These are phyloP conservation scores for Globisporangium solare DNA, from an alignment of 352 stramenopile genomes.

Conservation along the genomic window DNA sequence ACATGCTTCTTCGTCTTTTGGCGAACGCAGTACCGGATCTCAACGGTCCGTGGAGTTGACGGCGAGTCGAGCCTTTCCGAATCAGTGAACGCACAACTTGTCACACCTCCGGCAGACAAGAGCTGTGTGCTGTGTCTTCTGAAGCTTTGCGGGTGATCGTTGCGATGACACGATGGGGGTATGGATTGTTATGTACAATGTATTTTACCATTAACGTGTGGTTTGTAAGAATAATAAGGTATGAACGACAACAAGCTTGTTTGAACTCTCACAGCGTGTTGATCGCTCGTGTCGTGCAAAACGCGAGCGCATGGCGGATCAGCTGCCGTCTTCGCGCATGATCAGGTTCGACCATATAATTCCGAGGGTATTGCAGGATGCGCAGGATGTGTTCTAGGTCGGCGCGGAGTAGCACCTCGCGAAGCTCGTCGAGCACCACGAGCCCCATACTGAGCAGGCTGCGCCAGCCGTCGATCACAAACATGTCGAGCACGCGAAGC, in stretches of 20 bases:
- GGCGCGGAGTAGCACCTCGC: slow-evolving; percentile 36
- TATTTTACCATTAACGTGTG: no score
- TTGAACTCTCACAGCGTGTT: slow-evolving; percentile 17
- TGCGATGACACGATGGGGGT: no score
- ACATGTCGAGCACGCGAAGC: slow-evolving; percentile 69
- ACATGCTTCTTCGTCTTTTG: slow-evolving; percentile 33
- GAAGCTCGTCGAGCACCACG: slow-evolving; percentile 71
- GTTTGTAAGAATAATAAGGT: no score
- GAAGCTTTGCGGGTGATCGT: slow-evolving; percentile 17
- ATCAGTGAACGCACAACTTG: no score
- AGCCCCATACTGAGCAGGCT: slow-evolving; percentile 77
- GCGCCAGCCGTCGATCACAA: slow-evolving; percentile 75
- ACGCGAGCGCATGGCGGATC: slow-evolving; percentile 51
- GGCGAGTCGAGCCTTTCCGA: neutral
- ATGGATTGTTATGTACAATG: no score
- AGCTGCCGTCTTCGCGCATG: slow-evolving; percentile 38
- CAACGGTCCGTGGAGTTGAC: slow-evolving; percentile 14
- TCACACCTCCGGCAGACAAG: neutral
- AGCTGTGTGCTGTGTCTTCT: slow-evolving; percentile 28
- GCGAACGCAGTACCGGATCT: slow-evolving; percentile 30
- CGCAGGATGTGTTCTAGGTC: slow-evolving; percentile 71
- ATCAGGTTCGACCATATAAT: slow-evolving; percentile 43
- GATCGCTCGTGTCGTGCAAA: slow-evolving; percentile 56
- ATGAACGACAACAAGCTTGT: no score
- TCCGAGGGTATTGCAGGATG: slow-evolving; percentile 58